Percentiles rank a stretch among this genome's conserved stretches.
Conservation (phyloP, 441 rosid genomes). For the Erodium trifolium region DNA sequence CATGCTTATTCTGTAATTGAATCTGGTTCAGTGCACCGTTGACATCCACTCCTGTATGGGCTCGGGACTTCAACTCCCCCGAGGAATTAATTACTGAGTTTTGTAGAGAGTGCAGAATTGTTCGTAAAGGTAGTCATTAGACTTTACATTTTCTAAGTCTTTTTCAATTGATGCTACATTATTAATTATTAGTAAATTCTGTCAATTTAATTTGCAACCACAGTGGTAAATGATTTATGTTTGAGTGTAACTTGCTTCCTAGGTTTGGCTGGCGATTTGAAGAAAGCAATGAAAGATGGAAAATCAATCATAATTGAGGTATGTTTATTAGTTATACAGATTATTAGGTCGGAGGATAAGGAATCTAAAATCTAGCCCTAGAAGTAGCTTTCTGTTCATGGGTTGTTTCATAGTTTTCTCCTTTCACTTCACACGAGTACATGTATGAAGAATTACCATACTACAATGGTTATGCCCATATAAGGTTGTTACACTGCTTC, state of each 20-base stretch:
- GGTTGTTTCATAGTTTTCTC: background rate
- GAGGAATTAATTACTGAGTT: slow-evolving; percentile 90
- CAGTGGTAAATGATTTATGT: slow-evolving; percentile 8
- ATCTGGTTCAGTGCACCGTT: slow-evolving; percentile 65
- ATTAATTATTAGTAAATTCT: slow-evolving; percentile 3
- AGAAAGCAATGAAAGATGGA: slow-evolving; percentile 99
- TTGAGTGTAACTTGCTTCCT: slow-evolving; percentile 19
- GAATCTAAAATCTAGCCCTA: too few species aligned
- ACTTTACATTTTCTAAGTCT: background rate
- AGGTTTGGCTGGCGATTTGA: slow-evolving; percentile 98
- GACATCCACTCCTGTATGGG: slow-evolving; percentile 93
- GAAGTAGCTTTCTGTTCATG: background rate
- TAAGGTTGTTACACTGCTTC: background rate
- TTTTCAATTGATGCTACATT: background rate
- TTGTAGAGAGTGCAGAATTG: slow-evolving; percentile 95
- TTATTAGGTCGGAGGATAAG: too few species aligned
- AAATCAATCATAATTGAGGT: slow-evolving; percentile 97
- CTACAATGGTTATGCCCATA: background rate
- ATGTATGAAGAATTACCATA: background rate
- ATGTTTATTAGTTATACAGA: slow-evolving; percentile 8
- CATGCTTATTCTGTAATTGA: background rate
- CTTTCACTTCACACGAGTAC: background rate
- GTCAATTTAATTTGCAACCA: slow-evolving; percentile 12
- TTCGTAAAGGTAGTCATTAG: slow-evolving; percentile 69
- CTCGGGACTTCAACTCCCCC: slow-evolving; percentile 65